Evolutionary conservation across 1,284 basidiomycete species (phyloP).

Genomic region (Afroboletus lepidellus): DNA sequence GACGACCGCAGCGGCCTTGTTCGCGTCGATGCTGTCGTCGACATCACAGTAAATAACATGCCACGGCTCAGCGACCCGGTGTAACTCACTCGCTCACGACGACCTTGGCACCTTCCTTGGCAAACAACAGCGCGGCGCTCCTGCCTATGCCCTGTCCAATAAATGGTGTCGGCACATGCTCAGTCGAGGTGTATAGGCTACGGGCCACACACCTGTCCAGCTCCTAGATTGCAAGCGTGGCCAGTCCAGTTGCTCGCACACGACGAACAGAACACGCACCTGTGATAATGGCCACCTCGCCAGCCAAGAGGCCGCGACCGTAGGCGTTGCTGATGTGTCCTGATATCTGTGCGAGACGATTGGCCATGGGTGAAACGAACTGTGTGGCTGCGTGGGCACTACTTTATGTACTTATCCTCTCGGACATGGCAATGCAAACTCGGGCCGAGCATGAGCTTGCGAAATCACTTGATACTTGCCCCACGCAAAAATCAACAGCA

Average conservation of each 20-base stretch:
- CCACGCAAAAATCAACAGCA: too few relatives aligned
- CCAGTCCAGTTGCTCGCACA: background rate
- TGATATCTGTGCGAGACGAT: slow-evolving; percentile 68
- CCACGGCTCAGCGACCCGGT: background rate
- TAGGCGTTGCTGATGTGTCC: slow-evolving; percentile 62
- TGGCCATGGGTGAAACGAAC: slow-evolving; percentile 41
- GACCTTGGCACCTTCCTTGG: slow-evolving; percentile 83
- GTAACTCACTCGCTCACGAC: slow-evolving; percentile 74
- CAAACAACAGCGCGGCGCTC: slow-evolving; percentile 74
- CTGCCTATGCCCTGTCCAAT: slow-evolving; percentile 68
- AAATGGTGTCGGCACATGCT: background rate
- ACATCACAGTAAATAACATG: too few relatives aligned
- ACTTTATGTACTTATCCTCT: background rate
- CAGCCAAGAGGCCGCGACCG: slow-evolving; percentile 64
- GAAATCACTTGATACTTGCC: too few relatives aligned
- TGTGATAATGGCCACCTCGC: slow-evolving; percentile 84
- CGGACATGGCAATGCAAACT: background rate
- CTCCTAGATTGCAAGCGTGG: slow-evolving; percentile 42
- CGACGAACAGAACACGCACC: slow-evolving; percentile 41
- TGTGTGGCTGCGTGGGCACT: background rate
- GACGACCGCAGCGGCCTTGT: slow-evolving; percentile 63
- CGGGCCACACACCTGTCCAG: slow-evolving; percentile 60
- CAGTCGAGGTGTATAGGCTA: background rate
- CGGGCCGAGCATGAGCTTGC: background rate
- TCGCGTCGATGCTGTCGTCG: slow-evolving; percentile 59